phyloP scores from a whole-genome alignment of 495 filamentous ascomycete genomes.

The Aspergillus panamensis region DNA sequence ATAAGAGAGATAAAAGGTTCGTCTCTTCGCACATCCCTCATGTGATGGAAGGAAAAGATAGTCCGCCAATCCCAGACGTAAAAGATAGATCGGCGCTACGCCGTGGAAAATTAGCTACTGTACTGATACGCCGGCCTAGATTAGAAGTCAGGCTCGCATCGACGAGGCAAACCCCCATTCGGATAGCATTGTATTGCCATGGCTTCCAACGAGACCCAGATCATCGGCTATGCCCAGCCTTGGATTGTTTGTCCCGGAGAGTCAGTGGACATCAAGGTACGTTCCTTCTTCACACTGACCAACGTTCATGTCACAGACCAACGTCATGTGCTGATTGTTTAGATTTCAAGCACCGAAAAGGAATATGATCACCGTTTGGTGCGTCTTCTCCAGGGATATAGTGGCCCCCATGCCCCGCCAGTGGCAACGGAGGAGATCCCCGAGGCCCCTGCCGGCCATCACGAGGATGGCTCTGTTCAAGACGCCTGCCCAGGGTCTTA shows the following conservation, averaged over 20 bases:
- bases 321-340: neutral
- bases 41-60: neutral
- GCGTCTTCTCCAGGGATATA: neutral
- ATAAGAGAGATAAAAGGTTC: neutral
- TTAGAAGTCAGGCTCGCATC: no score
- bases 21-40: neutral
- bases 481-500: neutral
- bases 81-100: neutral
- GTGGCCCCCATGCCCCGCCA: neutral
- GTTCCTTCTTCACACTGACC: neutral
- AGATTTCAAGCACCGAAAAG: neutral
- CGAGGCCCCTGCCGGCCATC: neutral
- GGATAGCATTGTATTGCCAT: neutral
- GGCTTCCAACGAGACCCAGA: neutral
- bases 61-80: no score
- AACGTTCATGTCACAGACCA: neutral
- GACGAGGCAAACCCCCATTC: no score
- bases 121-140: no score
- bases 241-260: slow-evolving; percentile 1
- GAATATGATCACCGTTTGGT: neutral
- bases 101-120: neutral
- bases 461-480: neutral
- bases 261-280: neutral
- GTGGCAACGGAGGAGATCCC: neutral
- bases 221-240: slow-evolving; percentile 1